Base-by-base conservation (phyloP, 139 green algal species). In the Asterochloris erici region DNA sequence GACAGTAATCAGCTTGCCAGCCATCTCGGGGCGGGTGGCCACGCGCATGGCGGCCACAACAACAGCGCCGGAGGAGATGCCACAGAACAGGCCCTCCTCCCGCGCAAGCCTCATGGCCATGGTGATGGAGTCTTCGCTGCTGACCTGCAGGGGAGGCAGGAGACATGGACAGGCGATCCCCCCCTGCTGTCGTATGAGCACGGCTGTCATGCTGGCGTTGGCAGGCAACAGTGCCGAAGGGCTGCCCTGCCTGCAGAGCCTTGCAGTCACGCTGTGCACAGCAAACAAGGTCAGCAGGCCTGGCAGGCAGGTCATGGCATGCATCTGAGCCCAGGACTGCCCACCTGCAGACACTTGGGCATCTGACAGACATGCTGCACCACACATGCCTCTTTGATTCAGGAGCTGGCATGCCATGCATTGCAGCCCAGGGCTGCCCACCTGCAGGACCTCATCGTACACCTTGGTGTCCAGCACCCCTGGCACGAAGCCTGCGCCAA, bases 401-500 rank as follows among this genome's bases (percentile, higher is more conserved):
- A 66, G 13, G n/a, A 82, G 77, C 66, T 24, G 19, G 66, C 19
- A 82, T 73, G 14, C 6, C 26, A 54, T 54, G 38, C 76, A 81
- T 16, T 10, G 6, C 38, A 54, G 38, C 19, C 66, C 21, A 26
- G 17, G 66, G 14, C 10, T 76, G n/a, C 19, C n/a, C 61, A 80
- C 93, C 90, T 96, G 84, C 14, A 98, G 87, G 21, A 97, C 91
- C 85, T 97, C 96, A 81, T 98, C 91, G 77, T 96, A 90, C 23
- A 99, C 64, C 16, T 85, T 71, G 10, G 88, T 92, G 84, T 98
- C 92, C 16, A 98, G 88, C 73, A 95, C 94, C 54, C 90, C 94
- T 27, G 97, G 97, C 10, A 99, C 89, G 82, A 99, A 99, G 27
- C 97, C 97, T 0, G 97, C 97, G 63, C 97, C 97, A 76, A 99